Base-by-base conservation (phyloP, 164 flowering plant genomes). In the Annona squamosa region DNA sequence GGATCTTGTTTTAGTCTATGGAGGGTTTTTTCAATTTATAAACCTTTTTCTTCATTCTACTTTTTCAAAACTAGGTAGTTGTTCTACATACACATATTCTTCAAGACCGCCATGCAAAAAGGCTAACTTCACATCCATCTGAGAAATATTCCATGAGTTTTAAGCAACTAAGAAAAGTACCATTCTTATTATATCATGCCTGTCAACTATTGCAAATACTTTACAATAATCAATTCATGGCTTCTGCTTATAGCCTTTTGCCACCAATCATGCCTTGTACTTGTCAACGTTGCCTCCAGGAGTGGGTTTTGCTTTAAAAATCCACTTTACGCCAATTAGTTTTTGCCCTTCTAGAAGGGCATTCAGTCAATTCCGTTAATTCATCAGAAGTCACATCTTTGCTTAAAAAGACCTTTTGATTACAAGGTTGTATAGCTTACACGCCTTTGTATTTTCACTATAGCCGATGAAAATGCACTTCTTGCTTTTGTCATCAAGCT, bases 41-140 rank as follows among this genome's bases (percentile, higher is more conserved):
- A 17, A 77, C 75, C n/a, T 72, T 75, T 1, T 46, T 37, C 37
- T 75, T 73, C 18, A 67, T 6, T 2, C 80, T 72, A 9, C 41
- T 63, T 26, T 6, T 19, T 63, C 42, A 63, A 16, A 63, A 63
- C 65, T 37, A 3, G 3, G 5, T 10, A 26, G 65, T 63, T 63
- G 41, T 63, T 63, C 41, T 16, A 63, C 5, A 19, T 19, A 19
- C 9, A 16, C 59, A 9, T 52, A 2, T 52, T 52, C 59, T 5
- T 52, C 10, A 52, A 52, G 59, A 10, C 2, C 13, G 13, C 10
- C 59, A 52, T 52, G 9, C 9, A 7, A 52, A 52, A 52, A 52
- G 3, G 59, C 59, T 10, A 52, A 52, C 13, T 7, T 52, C 9
- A 52, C 59, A 52, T 52, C 59, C 59, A 12, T 52, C 17, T 5